Base-by-base conservation (phyloP, 2,329 filamentous ascomycete species). In the Fusarium subtropicale region DNA sequence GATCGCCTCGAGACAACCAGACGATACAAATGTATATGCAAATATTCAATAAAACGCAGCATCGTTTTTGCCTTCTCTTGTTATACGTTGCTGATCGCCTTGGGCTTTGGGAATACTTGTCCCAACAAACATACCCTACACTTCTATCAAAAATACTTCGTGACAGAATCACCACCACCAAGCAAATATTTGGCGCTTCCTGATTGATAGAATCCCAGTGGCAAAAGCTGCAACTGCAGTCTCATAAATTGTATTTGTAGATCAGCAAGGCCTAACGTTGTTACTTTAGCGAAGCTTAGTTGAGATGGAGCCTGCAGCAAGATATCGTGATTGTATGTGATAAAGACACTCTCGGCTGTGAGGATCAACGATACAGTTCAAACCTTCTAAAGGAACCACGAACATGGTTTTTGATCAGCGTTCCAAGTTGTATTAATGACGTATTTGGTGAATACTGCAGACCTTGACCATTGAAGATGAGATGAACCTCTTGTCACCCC, bases 381-480 rank as follows among this genome's bases (percentile, higher is more conserved):
- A n/a, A 22, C 7, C 13, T 5, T 16, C 10, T 2, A 15, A 4
- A 11, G 10, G 10, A 33, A 5, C 7, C 7, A 24, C 18, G 24
- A 16, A 34, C 33, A 38, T 31, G 11, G 20, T 28, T 4, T 9
- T 18, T 28, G 7, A 42, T n/a, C 15, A 22, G 18, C 13, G 10
- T 7, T 5, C 24, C 28, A 11, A 3, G 13, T 48, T 28, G n/a
- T 13, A 38, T 6, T 9, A n/a, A 65, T 65, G 41, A 54, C 54
- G 36, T n/a, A 64, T 31, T 30, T n/a, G 7, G 5, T 7, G 5
- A 16, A 4, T 22, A 30, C 16, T 13, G 16, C 33, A 44, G n/a
- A 47, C 31, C n/a, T 48, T 60, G 46, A 45, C 42, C 62, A 55
- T 60, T 54, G 18, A 51, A 48, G n/a, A 48, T 22, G 36, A 30